Base-by-base conservation (phyloP, 352 stramenopile species). In the Phytophthora syringae region DNA sequence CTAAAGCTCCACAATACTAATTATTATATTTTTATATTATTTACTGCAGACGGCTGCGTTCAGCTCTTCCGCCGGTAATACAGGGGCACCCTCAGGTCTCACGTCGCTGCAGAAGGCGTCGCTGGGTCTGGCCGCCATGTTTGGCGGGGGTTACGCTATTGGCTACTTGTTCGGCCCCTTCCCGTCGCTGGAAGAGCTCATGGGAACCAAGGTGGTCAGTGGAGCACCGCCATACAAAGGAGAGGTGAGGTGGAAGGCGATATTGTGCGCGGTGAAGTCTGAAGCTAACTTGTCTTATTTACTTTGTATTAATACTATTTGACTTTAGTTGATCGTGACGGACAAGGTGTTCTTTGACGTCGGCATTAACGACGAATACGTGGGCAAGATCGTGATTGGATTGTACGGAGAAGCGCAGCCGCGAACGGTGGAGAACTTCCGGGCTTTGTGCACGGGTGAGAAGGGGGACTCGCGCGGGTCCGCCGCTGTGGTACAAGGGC, bases 281-380 rank as follows among this genome's bases (percentile, higher is more conserved):
- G 32, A 47, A 16, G 21, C 5, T 48, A n/a, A n/a, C n/a, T 53
- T 12, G 9, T 20, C 10, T 49, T 43, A 24, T 18, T 55, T n/a
- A 40, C 34, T 39, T 25, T n/a, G n/a, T n/a, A n/a, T 45, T 22
- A 39, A 32, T 18, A n/a, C 32, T 39, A n/a, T 28, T 56, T 44
- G 15, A 36, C 52, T 52, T 40, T 34, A 88, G 80, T 64, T 92
- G 7, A 50, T 84, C 32, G 75, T 93, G 37, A 90, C 79, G 24
- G 82, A 93, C 62, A 98, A 97, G 55, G 92, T 98, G 18, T 99
- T 93, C 80, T 98, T 99, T 66, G 97, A 99, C 72, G 90, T 99
- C 37, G 86, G 92, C 55, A 98, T 99, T 69, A 96, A 98, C 64
- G 95, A 96, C 52, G 75, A 97, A 50, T 82, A 90, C 51, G 86